These are phyloP conservation scores for Xylariaceae sp. DNA, from an alignment of 2,329 filamentous ascomycete genomes.

Conservation along the genomic window DNA sequence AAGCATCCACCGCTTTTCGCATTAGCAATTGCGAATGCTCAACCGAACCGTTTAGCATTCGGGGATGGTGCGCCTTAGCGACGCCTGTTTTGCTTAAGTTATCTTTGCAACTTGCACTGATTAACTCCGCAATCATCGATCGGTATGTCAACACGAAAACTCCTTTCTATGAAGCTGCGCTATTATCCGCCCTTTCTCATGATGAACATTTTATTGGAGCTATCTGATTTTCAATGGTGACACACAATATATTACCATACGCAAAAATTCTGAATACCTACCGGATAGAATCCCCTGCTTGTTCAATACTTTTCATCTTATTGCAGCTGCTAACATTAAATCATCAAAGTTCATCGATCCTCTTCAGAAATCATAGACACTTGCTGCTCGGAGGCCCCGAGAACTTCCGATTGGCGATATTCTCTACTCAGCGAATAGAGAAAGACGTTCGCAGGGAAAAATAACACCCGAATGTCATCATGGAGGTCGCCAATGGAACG, in stretches of 20 bases:
- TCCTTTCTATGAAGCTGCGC: neutral
- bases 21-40: neutral
- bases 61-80: slow-evolving; percentile 5
- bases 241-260: slow-evolving; percentile 50
- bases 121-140: slow-evolving; percentile 1
- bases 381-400: neutral
- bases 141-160: slow-evolving; percentile 6
- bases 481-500: slow-evolving; percentile 41
- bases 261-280: slow-evolving; percentile 41
- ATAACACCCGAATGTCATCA: slow-evolving; percentile 2
- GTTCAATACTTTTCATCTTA: neutral
- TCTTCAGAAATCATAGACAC: too few species aligned
- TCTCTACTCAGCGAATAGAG: neutral
- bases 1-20: neutral
- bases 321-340: slow-evolving; percentile 3
- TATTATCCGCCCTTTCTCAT: slow-evolving; percentile 9
- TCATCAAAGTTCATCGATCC: neutral
- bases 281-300: neutral
- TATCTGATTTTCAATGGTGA: slow-evolving; percentile 66
- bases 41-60: neutral
- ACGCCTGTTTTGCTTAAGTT: slow-evolving; percentile 1
- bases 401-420: neutral
- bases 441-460: neutral
- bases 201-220: slow-evolving; percentile 66
- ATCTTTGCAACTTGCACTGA: neutral